These are phyloP conservation scores for Chaetomiaceae sp. DNA, from an alignment of 2,329 filamentous ascomycete genomes.

Conservation along the genomic window DNA sequence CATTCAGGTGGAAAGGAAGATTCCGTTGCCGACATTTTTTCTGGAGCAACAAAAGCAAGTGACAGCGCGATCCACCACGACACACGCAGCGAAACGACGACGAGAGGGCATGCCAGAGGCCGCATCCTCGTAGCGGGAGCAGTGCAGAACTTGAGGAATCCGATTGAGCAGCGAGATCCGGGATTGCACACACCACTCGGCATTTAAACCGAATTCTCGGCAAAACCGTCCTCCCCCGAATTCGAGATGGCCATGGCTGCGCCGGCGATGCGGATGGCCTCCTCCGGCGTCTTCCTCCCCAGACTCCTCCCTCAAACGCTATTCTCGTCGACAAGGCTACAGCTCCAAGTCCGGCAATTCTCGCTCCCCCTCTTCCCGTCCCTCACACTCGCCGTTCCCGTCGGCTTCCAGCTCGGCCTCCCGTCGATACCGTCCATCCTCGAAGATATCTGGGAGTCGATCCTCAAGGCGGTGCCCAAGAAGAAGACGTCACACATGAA, in stretches of 20 bases:
- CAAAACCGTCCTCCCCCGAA: background rate
- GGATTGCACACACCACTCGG: background rate
- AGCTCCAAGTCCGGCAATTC: slow-evolving; percentile 19
- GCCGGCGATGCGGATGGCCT: slow-evolving; percentile 23
- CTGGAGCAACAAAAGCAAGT: slow-evolving; percentile 1
- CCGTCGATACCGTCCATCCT: slow-evolving; percentile 63
- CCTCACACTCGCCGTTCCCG: slow-evolving; percentile 24
- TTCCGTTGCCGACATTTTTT: slow-evolving; percentile 25
- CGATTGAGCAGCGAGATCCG: background rate
- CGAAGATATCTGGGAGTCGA: slow-evolving; percentile 83
- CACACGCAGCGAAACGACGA: slow-evolving; percentile 11
- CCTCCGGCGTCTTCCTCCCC: slow-evolving; percentile 20
- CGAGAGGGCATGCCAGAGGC: slow-evolving; percentile 14
- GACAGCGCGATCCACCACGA: slow-evolving; percentile 12
- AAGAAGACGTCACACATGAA: slow-evolving; percentile 98
- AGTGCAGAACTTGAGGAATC: background rate
- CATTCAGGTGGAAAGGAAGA: slow-evolving; percentile 5
- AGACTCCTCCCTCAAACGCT: slow-evolving; percentile 20
- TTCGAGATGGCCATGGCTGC: slow-evolving; percentile 23
- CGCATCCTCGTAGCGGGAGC: background rate
- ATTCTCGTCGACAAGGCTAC: slow-evolving; percentile 21
- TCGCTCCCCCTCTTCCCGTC: slow-evolving; percentile 25
- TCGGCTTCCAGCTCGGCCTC: slow-evolving; percentile 48
- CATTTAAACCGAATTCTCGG: background rate
- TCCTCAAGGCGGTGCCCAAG: slow-evolving; percentile 91